Conservation (phyloP, 257 asterid species). For the Lavandula angustifolia region DNA sequence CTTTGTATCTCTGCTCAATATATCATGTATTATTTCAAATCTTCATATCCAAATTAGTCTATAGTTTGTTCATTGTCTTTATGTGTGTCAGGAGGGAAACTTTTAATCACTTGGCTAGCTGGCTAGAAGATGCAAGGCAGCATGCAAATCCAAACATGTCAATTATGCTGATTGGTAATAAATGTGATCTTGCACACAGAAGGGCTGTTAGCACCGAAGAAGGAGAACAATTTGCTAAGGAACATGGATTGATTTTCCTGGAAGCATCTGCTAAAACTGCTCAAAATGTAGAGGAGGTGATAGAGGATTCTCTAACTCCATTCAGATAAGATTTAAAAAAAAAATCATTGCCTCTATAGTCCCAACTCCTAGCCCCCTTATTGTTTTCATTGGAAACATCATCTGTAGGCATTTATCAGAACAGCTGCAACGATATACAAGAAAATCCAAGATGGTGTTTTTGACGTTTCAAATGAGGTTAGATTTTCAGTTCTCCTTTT, state of each 20-base stretch:
- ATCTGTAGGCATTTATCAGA: conserved; percentile 76
- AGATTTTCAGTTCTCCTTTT: conserved; percentile 20
- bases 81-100: conserved; percentile 67
- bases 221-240: conserved; percentile 80
- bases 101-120: conserved; percentile 72
- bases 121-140: conserved; percentile 88
- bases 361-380: not conserved
- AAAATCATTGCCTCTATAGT: not conserved
- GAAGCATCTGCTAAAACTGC: conserved; percentile 90
- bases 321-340: not conserved
- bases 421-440: conserved; percentile 86
- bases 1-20: too few relatives aligned
- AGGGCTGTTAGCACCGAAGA: conserved; percentile 90
- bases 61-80: too few relatives aligned
- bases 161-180: conserved; percentile 83
- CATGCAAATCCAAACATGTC: conserved; percentile 71
- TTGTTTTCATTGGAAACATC: conserved; percentile 23
- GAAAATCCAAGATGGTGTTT: conserved; percentile 94
- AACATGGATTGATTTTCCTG: conserved; percentile 78
- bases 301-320: conserved; percentile 17
- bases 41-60: too few relatives aligned
- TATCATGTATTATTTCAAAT: too few relatives aligned
- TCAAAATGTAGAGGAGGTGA: conserved; percentile 85
- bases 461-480: conserved; percentile 96
- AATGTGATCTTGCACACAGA: conserved; percentile 64